These are phyloP conservation scores for Podospora australis DNA, from an alignment of 495 filamentous ascomycete genomes.

Conservation along the genomic window DNA sequence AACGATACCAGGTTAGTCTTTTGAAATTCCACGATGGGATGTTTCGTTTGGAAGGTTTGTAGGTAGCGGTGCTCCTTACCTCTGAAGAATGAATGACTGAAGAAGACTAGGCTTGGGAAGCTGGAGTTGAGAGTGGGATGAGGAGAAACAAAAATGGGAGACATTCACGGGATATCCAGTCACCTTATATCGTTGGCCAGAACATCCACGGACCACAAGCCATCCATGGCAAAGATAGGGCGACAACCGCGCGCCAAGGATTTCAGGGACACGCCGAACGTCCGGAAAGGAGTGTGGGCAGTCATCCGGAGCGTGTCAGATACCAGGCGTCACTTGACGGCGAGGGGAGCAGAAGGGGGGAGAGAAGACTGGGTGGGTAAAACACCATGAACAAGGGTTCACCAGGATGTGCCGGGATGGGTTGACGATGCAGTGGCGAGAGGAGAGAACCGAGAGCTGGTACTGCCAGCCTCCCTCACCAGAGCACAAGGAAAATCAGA, in stretches of 20 bases:
- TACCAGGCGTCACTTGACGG: slow-evolving; percentile 29
- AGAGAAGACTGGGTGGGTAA: slow-evolving; percentile 37
- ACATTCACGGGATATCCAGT: slow-evolving; percentile 14
- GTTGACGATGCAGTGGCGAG: slow-evolving; percentile 4
- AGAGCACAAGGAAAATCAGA: background rate
- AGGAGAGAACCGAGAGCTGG: slow-evolving; percentile 1
- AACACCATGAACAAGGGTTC: slow-evolving; percentile 29
- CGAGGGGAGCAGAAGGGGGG: too few species aligned
- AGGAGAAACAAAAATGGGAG: slow-evolving; percentile 25
- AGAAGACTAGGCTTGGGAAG: slow-evolving; percentile 22
- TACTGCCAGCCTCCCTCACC: background rate
- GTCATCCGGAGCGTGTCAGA: slow-evolving; percentile 44
- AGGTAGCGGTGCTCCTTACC: slow-evolving; percentile 21
- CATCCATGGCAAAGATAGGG: slow-evolving; percentile 30
- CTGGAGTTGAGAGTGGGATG: slow-evolving; percentile 35
- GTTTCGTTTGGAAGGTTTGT: background rate
- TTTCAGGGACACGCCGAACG: slow-evolving; percentile 28
- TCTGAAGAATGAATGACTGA: slow-evolving; percentile 47
- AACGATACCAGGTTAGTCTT: slow-evolving; percentile 13
- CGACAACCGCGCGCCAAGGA: slow-evolving; percentile 34
- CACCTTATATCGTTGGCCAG: slow-evolving; percentile 36
- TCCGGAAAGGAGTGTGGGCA: slow-evolving; percentile 36
- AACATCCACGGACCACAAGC: slow-evolving; percentile 12
- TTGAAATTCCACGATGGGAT: too few species aligned
- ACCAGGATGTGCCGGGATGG: slow-evolving; percentile 10